These are phyloP conservation scores for Cyclotella sp. DNA, from an alignment of 108 stramenopile species.

Conservation along the genomic window DNA sequence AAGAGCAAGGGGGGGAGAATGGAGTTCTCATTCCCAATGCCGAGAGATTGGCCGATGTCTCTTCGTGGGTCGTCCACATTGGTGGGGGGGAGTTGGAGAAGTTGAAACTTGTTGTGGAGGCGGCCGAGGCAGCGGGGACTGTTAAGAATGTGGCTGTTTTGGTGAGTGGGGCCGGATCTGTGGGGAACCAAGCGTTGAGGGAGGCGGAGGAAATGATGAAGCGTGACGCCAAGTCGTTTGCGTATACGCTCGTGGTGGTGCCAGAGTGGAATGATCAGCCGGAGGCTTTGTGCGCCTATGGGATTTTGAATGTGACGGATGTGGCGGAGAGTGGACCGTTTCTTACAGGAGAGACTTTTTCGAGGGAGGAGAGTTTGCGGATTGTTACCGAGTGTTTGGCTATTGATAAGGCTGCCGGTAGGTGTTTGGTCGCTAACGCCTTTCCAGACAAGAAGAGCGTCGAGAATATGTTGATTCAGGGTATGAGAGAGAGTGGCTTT, in stretches of 20 bases:
- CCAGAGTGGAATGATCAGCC: constrained; percentile 69
- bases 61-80: constrained; percentile 71
- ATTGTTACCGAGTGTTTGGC: constrained; percentile 81
- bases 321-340: constrained; percentile 38
- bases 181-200: constrained; percentile 43
- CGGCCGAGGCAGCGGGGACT: constrained; percentile 50
- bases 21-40: constrained; percentile 52
- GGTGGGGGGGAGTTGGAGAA: constrained; percentile 43
- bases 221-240: constrained; percentile 52
- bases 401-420: constrained; percentile 62
- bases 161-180: constrained; percentile 58
- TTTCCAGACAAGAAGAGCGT: constrained; percentile 53
- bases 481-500: constrained; percentile 80
- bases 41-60: constrained; percentile 67
- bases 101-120: constrained; percentile 44
- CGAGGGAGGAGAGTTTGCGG: constrained; percentile 78
- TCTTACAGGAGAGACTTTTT: constrained; percentile 56
- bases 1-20: constrained; percentile 11
- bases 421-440: constrained; percentile 55
- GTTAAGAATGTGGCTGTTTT: constrained; percentile 81
- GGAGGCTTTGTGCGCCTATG: constrained; percentile 72
- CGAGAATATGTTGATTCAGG: constrained; percentile 72
- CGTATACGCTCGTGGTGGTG: constrained; percentile 77
- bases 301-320: constrained; percentile 49
- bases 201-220: constrained; percentile 59